Percentiles rank a stretch among this genome's conserved stretches.
phyloP scores from a whole-genome alignment of 2,329 filamentous ascomycete species.

The Calonectria crousiana region DNA sequence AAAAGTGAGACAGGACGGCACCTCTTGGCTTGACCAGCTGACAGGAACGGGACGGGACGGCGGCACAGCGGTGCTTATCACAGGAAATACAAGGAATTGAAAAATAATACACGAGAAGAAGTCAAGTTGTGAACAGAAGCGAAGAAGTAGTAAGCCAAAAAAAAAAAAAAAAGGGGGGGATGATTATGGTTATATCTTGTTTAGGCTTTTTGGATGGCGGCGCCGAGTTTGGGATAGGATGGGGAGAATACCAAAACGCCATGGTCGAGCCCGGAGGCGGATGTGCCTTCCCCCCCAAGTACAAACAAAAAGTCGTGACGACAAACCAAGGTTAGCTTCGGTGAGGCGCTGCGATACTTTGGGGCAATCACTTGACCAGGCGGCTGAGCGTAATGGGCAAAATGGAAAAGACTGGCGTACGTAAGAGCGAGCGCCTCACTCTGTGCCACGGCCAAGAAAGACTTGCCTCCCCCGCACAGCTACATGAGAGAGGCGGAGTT shows the following conservation, averaged over 20 bases:
- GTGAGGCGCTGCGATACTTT: constrained; percentile 9
- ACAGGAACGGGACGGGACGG: background rate
- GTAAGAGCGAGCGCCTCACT: background rate
- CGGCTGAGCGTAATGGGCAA: background rate
- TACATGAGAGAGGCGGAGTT: background rate
- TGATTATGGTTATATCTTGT: background rate
- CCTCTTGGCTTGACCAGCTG: background rate
- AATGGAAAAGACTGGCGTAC: background rate
- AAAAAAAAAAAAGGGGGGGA: background rate
- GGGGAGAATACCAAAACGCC: background rate
- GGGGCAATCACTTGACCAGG: constrained; percentile 10
- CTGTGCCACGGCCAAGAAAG: constrained; percentile 1
- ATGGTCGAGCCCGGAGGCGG: background rate
- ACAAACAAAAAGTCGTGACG: background rate
- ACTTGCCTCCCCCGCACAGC: background rate
- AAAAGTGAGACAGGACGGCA: background rate
- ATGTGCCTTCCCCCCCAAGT: background rate
- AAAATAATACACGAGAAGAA: background rate
- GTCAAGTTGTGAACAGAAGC: background rate
- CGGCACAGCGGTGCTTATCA: background rate
- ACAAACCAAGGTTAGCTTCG: constrained; percentile 11
- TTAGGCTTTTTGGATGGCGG: background rate
- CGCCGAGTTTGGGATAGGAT: background rate
- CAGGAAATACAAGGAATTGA: background rate
- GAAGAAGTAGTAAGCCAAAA: background rate